A percentile compares a stretch with the other conserved stretches of the same genome.
phyloP scores from a whole-genome alignment of 305 asterid genomes.

The Fraxinus floribunda region DNA sequence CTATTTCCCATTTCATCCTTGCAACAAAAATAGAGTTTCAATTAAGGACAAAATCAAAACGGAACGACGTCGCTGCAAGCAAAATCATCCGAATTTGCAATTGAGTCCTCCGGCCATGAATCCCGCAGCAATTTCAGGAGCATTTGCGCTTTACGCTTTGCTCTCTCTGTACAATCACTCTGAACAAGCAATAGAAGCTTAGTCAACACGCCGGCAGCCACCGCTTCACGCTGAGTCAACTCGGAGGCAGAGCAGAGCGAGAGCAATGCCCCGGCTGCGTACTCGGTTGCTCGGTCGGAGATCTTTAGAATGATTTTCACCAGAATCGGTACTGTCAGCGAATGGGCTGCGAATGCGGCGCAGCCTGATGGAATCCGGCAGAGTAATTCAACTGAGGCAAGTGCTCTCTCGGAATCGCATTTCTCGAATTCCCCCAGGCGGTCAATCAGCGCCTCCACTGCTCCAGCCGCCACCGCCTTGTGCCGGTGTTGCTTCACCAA shows the following conservation, averaged over 20 bases:
- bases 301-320: slow-evolving; percentile 72
- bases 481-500: slow-evolving; percentile 83
- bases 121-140: slow-evolving; percentile 70
- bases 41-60: slow-evolving; percentile 27
- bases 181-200: slow-evolving; percentile 77
- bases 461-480: slow-evolving; percentile 78
- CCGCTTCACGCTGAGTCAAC: slow-evolving; percentile 56
- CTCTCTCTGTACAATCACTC: slow-evolving; percentile 98
- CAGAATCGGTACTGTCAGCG: slow-evolving; percentile 74
- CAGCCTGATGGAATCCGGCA: slow-evolving; percentile 78
- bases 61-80: slow-evolving; percentile 77
- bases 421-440: slow-evolving; percentile 70
- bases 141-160: slow-evolving; percentile 94
- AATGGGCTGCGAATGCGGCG: slow-evolving; percentile 69
- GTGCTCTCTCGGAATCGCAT: slow-evolving; percentile 91
- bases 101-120: slow-evolving; percentile 78
- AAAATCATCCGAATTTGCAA: slow-evolving; percentile 59
- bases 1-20: not conserved
- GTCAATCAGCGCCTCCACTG: slow-evolving; percentile 62
- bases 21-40: not conserved
- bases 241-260: slow-evolving; percentile 79
- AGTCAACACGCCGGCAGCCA: slow-evolving; percentile 74
- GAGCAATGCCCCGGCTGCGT: slow-evolving; percentile 84
- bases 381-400: slow-evolving; percentile 87
- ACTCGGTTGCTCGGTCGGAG: slow-evolving; percentile 91